Evolutionary conservation across 208 protist species (phyloP), one percentile per base, ranked within the genome.

Genomic region (Wallacemonas sp.): DNA sequence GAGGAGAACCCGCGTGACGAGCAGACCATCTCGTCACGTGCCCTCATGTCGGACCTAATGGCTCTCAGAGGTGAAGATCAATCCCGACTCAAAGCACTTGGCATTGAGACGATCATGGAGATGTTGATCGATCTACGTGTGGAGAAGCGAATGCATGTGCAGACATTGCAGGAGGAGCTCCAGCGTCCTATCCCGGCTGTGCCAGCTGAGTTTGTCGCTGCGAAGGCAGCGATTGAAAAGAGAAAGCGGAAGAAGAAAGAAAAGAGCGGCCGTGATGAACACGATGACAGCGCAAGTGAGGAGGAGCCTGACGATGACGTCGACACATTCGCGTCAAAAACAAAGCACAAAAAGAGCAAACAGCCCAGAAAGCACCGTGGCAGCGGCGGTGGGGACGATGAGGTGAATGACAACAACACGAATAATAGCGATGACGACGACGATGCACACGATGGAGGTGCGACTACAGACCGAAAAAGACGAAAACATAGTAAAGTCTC

Each of bases 61-160:
- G 74, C 77, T 21, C 74, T 96, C 28, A 26, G 73, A 9, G 19
- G 62, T 3, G 72, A 73, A 12, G 79, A 73, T 1, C 80, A 88
- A 59, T 58, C 70, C 53, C 62, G 70, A 9, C 72, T 94, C 65
- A 96, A 93, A 75, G 64, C 8, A 14, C 77, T 82, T 9, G 86
- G 88, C 1, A 79, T 91, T n/a, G 81, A 90, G 66, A 97, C 88
- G 8, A 94, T 97, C 47, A 96, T 97, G 86, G 92, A 97, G 61
- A 92, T 93, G 86, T 75, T 97, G 24, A 94, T 90, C 65, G 79
- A 72, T 41, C 72, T 93, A 63, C 86, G 89, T 11, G 82, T 95
- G 22, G 84, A 86, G 70, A 79, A 83, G 22, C 80, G 87, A 4
- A 11, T 75, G 38, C 45, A 75, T 19, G 62, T 82, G 64, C 75